Base-by-base conservation (phyloP, 805 yeast species). In the Saturnispora besseyi region DNA sequence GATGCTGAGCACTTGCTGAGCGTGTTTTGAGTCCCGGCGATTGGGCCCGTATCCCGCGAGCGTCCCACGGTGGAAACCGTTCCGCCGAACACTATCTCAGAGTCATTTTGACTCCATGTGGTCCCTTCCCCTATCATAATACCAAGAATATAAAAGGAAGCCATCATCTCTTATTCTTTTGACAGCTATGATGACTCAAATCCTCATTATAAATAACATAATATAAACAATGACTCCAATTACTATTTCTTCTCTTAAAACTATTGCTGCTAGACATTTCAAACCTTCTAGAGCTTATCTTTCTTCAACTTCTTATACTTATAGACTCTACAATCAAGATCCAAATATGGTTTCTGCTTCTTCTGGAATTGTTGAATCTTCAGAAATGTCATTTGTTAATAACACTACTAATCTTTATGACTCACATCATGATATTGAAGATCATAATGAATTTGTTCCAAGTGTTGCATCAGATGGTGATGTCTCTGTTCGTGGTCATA, bases 321-420 rank as follows among this genome's bases (percentile, higher is more conserved):
- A 54, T 32, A 50, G 53, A 32, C 48, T 59, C 29, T 47, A 56
- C 44, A 54, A 55, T 37, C 54, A 57, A 48, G 36, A 40, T 5
- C 37, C 52, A 13, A 29, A 55, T 4, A 36, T 48, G 28, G 67
- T 64, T 28, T 61, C 55, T 53, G 63, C 59, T 54, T 64, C 61
- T 47, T 66, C 68, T 2, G 65, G 64, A 12, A 67, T 67, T 38
- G 53, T 62, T 26, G 61, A 61, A 34, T 57, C 57, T 12, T 55
- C 58, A 31, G 58, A 61, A 9, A 62, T 59, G 65, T 61, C 62
- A 7, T 57, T 51, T 48, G 62, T 63, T 44, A 58, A 63, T 49
- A 61, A 59, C 48, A 55, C 60, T 26, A 30, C 28, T 13, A 32
- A 31, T 36, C 37, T 49, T 7, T 28, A 44, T 3, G 44, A 44